Percentiles rank a stretch among this genome's conserved stretches.
phyloP scores from a whole-genome alignment of 2,329 filamentous ascomycete genomes.

The Xylaria sp. region DNA sequence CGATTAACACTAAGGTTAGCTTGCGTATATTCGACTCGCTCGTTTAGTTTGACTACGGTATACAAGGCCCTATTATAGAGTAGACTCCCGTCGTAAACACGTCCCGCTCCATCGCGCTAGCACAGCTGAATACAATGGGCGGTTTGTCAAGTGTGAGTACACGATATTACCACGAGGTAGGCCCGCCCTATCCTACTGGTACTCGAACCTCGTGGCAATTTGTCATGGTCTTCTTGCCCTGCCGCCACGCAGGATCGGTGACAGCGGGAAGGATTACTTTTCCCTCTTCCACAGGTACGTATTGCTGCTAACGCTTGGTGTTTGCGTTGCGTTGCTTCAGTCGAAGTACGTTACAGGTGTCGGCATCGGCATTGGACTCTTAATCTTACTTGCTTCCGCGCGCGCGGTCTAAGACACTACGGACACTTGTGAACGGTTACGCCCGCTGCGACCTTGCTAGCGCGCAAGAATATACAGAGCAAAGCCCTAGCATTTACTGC shows the following conservation, averaged over 20 bases:
- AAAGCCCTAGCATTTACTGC: background rate
- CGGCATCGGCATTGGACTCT: background rate
- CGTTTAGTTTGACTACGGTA: background rate
- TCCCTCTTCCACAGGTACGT: constrained; percentile 1
- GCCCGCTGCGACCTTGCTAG: constrained; percentile 12
- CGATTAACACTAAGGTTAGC: too few relatives aligned
- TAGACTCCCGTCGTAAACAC: background rate
- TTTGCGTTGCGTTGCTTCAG: background rate
- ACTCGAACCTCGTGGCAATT: constrained; percentile 19
- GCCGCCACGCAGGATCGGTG: background rate
- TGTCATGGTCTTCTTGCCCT: constrained; percentile 17
- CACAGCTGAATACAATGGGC: constrained; percentile 10
- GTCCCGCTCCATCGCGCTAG: constrained; percentile 8
- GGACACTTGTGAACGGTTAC: constrained; percentile 10
- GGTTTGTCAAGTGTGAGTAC: background rate
- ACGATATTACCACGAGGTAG: constrained; percentile 1
- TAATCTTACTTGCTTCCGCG: background rate
- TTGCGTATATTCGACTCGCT: background rate
- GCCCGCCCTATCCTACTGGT: constrained; percentile 8
- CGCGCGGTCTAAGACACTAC: background rate
- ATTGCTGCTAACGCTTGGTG: too few relatives aligned
- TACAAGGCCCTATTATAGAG: background rate
- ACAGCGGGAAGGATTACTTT: background rate
- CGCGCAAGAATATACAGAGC: background rate
- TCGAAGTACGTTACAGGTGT: background rate